phyloP scores from a whole-genome alignment of 2,329 filamentous ascomycete species.

The Penicillium sp. region DNA sequence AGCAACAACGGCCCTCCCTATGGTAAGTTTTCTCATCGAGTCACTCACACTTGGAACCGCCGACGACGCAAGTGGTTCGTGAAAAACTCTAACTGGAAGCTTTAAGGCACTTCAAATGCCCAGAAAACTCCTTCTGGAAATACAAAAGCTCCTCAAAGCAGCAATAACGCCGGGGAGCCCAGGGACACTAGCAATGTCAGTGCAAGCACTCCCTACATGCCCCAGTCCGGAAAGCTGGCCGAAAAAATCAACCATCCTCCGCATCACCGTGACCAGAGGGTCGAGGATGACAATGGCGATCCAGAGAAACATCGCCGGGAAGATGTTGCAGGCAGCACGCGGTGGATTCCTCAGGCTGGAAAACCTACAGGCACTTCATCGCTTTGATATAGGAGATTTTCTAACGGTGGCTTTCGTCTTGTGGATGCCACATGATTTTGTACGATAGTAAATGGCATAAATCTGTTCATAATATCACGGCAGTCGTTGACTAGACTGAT shows the following conservation, averaged over 20 bases:
- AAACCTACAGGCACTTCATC: constrained; percentile 8
- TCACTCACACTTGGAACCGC: neutral
- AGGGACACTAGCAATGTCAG: neutral
- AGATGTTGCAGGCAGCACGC: constrained; percentile 4
- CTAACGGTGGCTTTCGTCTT: too few species aligned
- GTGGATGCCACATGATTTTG: too few species aligned
- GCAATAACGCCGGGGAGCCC: neutral
- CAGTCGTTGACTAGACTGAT: too few species aligned
- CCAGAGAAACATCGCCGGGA: constrained; percentile 13
- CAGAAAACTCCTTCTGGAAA: neutral
- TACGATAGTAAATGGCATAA: too few species aligned
- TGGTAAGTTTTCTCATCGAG: neutral
- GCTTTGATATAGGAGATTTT: neutral
- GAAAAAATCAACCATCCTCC: neutral
- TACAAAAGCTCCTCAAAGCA: too few species aligned
- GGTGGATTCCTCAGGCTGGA: constrained; percentile 4
- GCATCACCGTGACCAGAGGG: neutral
- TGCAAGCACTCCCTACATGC: constrained; percentile 3
- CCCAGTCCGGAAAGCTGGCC: neutral
- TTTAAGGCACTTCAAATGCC: neutral
- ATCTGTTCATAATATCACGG: too few species aligned
- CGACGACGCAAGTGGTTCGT: neutral
- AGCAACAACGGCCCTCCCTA: neutral
- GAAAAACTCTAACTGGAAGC: neutral
- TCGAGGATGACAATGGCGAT: neutral